These are phyloP conservation scores for Herpetospermum pedunculosum DNA, from an alignment of 306 rosid species.

Conservation along the genomic window DNA sequence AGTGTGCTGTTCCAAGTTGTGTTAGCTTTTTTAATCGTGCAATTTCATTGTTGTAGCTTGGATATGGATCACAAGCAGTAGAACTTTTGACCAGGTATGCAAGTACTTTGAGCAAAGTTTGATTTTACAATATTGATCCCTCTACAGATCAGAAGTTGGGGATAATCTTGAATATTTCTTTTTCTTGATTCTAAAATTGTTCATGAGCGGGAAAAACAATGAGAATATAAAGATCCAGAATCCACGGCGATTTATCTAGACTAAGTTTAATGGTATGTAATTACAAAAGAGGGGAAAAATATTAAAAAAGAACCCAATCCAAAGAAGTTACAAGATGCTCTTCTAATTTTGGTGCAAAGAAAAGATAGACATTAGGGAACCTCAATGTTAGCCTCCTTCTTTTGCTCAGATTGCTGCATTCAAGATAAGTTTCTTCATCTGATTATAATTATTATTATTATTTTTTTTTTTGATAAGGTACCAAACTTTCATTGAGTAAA, in stretches of 20 bases:
- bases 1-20: conserved; percentile 13
- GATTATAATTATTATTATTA: too few relatives aligned
- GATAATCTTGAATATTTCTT: not conserved
- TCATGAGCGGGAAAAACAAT: not conserved
- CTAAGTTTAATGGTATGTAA: not conserved
- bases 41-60: conserved; percentile 47
- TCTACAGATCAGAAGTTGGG: not conserved
- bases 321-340: not conserved
- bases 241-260: not conserved
- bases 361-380: too few relatives aligned
- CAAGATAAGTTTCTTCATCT: too few relatives aligned
- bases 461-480: too few relatives aligned
- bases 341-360: not conserved
- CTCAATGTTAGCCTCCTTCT: too few relatives aligned
- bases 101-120: conserved; percentile 10
- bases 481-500: too few relatives aligned
- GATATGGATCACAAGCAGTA: conserved; percentile 96
- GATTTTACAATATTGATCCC: not conserved
- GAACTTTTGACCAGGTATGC: conserved; percentile 83
- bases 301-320: not conserved
- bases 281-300: not conserved
- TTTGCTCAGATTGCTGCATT: too few relatives aligned
- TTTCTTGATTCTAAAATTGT: not conserved
- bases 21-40: not conserved
- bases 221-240: not conserved